Evolutionary conservation across 192 early-diverging fungal species (phyloP).

Genomic region (Anaeromyces robustus): DNA sequence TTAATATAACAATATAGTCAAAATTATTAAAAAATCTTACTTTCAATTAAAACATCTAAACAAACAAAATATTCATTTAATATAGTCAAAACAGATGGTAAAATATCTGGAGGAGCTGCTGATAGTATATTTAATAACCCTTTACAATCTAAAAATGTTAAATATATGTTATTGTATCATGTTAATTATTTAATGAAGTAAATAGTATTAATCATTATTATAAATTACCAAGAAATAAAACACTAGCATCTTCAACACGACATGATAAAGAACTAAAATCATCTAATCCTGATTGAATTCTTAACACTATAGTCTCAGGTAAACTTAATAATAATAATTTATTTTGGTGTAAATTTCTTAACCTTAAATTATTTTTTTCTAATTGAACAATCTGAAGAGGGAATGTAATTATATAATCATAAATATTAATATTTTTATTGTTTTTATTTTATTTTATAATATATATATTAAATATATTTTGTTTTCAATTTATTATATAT

Average conservation of each 20-base stretch:
- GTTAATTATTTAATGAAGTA: too few species aligned
- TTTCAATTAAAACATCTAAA: background rate
- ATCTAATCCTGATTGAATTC: background rate
- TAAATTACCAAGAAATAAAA: background rate
- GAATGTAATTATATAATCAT: too few species aligned
- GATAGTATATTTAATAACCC: background rate
- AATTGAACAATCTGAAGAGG: background rate
- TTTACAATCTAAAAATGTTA: background rate
- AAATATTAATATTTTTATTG: too few species aligned
- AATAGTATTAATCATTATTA: too few species aligned
- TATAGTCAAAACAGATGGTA: background rate
- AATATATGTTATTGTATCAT: too few species aligned
- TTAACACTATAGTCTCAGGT: background rate
- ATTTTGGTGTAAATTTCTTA: background rate
- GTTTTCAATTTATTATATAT: too few species aligned
- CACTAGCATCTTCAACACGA: background rate
- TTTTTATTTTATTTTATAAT: too few species aligned
- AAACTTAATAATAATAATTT: background rate
- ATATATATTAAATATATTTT: too few species aligned
- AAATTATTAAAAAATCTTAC: too few species aligned
- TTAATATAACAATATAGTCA: too few species aligned
- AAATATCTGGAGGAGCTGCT: background rate
- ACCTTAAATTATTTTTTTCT: background rate
- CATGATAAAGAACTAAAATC: background rate
- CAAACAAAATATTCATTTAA: background rate